Evolutionary conservation across 352 stramenopile species (phyloP), one percentile per base, ranked within the genome.

Genomic region (Thalassiosira gravida): DNA sequence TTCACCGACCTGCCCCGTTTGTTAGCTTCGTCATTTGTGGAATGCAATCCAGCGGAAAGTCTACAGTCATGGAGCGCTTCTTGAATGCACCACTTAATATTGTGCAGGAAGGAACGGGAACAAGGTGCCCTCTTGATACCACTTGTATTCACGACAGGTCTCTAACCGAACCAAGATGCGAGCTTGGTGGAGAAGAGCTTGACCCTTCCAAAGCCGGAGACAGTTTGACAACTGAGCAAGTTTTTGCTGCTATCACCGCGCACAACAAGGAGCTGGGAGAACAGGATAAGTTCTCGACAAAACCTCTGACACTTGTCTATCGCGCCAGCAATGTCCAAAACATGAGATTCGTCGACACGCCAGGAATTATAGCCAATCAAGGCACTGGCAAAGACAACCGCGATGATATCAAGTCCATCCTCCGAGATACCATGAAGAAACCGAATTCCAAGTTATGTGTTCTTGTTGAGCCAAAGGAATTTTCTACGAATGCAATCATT

Each of bases 11-110:
- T 52, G 82, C 87, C 56, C 70, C 84, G 57, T 92, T 92, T 63
- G 82, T 92, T 55, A 89, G 67, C 7, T 91, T 92, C 82, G 87
- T 92, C 3, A 88, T 92, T 57, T 91, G 83, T 75, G 87, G 87
- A 3, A 92, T 91, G 83, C 87, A 92, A 58, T 84, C 67, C n/a
- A 74, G 72, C 61, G 87, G 87, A 50, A 92, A 92, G 47, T 80
- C 52, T 64, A 92, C 87, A 5, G 87, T 92, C 55, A 91, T 92
- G 87, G 87, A 92, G 64, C 67, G 87, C 14, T 92, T 92, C 63
- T 53, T 92, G 46, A 85, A 85, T 35, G 71, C 77, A 11, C 72
- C 80, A n/a, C 46, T 92, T 0, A 92, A 92, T 64, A 92, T 92
- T 62, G 79, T 92, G 1, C 87, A 92, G 68, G 78, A 90, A 80